phyloP scores from a whole-genome alignment of 2,329 filamentous ascomycete species.

The Arthroderma sp. region DNA sequence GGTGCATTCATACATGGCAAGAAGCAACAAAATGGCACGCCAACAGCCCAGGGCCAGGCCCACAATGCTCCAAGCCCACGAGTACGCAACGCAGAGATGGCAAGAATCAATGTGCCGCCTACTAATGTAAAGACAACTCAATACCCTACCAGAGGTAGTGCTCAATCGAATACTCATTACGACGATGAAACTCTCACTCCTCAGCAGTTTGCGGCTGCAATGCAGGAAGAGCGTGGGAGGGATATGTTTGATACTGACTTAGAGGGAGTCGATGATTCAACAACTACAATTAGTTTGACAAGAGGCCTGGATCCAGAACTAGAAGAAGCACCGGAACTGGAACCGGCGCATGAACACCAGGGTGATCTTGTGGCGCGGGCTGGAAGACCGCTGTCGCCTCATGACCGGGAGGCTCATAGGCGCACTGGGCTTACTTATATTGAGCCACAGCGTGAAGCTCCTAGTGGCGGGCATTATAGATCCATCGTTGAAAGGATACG shows the following conservation, averaged over 20 bases:
- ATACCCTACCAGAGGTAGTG: too few relatives aligned
- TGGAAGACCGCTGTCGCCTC: not conserved
- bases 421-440: too few relatives aligned
- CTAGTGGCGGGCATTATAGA: slow-evolving; percentile 2
- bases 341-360: slow-evolving; percentile 4
- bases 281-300: slow-evolving; percentile 28
- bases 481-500: slow-evolving; percentile 23
- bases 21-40: slow-evolving; percentile 3
- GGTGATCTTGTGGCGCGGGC: not conserved
- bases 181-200: too few relatives aligned
- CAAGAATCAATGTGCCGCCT: slow-evolving; percentile 21
- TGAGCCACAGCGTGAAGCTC: too few relatives aligned
- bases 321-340: slow-evolving; percentile 4
- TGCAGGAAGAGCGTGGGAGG: slow-evolving; percentile 9
- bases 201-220: not conserved
- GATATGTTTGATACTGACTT: slow-evolving; percentile 33
- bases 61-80: slow-evolving; percentile 9
- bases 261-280: slow-evolving; percentile 31
- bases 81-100: slow-evolving; percentile 22
- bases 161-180: too few relatives aligned
- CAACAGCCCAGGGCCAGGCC: slow-evolving; percentile 17
- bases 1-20: too few relatives aligned
- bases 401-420: too few relatives aligned
- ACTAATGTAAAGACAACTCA: slow-evolving; percentile 11
- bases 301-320: slow-evolving; percentile 18